Percentiles rank a stretch among this genome's conserved stretches.
These are phyloP conservation scores for Usnea hakonensis DNA, from an alignment of 495 filamentous ascomycete genomes.

Conservation along the genomic window DNA sequence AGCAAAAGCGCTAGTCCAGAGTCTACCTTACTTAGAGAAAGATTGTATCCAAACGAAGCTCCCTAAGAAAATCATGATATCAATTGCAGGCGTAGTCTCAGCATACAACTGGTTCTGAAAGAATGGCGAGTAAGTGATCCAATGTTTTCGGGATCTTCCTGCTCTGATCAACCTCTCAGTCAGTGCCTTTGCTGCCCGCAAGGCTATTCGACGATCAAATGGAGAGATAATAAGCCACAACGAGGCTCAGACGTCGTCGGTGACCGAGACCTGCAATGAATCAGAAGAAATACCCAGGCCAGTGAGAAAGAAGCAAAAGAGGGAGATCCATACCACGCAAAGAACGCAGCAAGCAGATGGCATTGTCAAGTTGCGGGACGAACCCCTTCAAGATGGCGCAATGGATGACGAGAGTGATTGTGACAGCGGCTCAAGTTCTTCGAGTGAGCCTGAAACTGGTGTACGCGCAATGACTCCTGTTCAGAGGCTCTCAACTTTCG, in stretches of 20 bases:
- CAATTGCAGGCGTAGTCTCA: neutral
- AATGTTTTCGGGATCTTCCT: too few species aligned
- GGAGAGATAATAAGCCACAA: neutral
- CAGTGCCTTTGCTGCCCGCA: slow-evolving; percentile 19
- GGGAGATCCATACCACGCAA: neutral
- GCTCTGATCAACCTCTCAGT: slow-evolving; percentile 3
- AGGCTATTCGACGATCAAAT: slow-evolving; percentile 1
- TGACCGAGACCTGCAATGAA: neutral
- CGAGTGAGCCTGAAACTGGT: neutral
- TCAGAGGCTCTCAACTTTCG: slow-evolving; percentile 28
- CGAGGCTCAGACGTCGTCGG: neutral
- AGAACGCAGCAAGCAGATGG: neutral
- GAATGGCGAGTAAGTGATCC: slow-evolving; percentile 10
- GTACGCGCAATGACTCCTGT: neutral
- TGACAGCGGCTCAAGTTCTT: neutral
- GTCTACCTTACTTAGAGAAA: too few species aligned
- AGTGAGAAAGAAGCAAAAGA: slow-evolving; percentile 5
- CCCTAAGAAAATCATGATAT: too few species aligned
- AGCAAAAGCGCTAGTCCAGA: too few species aligned
- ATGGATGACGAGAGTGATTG: neutral
- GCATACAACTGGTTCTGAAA: neutral
- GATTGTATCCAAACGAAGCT: too few species aligned
- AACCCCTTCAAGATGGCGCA: neutral
- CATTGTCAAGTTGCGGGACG: neutral
- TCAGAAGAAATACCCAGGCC: neutral